Percentiles rank a stretch among this genome's conserved stretches.
Conservation (phyloP, 148 eudicot genomes). For the Rheum nobile region DNA sequence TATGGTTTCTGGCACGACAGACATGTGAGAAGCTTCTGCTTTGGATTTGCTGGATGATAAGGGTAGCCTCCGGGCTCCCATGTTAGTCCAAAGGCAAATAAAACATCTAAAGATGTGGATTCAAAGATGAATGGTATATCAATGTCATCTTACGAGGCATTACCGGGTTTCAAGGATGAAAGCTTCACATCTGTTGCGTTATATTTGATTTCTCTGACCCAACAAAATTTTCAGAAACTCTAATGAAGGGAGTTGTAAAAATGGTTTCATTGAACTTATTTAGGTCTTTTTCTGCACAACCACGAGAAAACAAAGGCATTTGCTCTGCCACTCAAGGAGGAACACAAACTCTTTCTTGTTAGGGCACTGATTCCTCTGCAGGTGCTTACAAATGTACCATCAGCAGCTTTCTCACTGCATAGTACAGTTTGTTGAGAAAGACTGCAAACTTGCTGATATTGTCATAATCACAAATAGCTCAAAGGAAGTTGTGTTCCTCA, state of each 20-base stretch:
- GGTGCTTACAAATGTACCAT: slow-evolving; percentile 7
- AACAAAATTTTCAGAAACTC: slow-evolving; percentile 5
- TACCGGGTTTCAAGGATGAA: slow-evolving; percentile 1
- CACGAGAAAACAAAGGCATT: slow-evolving; percentile 8
- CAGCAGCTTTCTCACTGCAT: slow-evolving; percentile 11
- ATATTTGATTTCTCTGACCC: slow-evolving; percentile 7
- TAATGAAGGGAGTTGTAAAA: slow-evolving; percentile 2
- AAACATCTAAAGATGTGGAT: slow-evolving; percentile 2
- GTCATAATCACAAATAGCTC: slow-evolving; percentile 14
- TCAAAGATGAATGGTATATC: slow-evolving; percentile 6
- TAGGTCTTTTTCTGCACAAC: slow-evolving; percentile 4
- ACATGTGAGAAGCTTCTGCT: not conserved
- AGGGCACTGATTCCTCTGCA: slow-evolving; percentile 10
- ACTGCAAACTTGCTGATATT: slow-evolving; percentile 8
- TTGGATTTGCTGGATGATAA: not conserved
- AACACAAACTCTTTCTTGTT: slow-evolving; percentile 8
- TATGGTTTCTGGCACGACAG: not conserved
- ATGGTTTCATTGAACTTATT: slow-evolving; percentile 8
- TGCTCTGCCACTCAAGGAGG: slow-evolving; percentile 14
- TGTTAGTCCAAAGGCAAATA: not conserved
- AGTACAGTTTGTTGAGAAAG: slow-evolving; percentile 10
- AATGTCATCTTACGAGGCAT: slow-evolving; percentile 4
- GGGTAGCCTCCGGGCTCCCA: not conserved
- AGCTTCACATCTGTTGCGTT: not conserved
- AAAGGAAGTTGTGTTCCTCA: slow-evolving; percentile 8